Evolutionary conservation across 2,329 filamentous ascomycete species (phyloP), one percentile per base, ranked within the genome.

Genomic region (Epichloe sibirici): DNA sequence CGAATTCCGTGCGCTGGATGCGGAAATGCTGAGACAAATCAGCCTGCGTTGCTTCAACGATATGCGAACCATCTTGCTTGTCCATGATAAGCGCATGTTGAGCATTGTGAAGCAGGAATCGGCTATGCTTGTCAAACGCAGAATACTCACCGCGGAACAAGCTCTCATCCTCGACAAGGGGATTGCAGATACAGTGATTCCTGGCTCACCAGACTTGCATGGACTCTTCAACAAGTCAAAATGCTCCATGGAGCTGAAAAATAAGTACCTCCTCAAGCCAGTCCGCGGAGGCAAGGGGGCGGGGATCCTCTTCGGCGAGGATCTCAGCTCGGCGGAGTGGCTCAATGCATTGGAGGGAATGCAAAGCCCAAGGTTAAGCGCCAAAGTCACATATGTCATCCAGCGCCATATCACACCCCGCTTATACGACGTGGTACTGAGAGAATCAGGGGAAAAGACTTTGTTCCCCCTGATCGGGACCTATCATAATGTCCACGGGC

Each of bases 21-120:
- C 60, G 0, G 61, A 67, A 17, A 57, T 71, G 5, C 54, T 70
- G 6, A 65, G 63, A 0, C 63, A 71, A 44, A 35, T 72, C 23
- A 63, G 64, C 38, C 57, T 69, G 1, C 59, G 65, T 8, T 70
- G 69, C 49, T 66, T 70, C 51, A 72, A 72, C 43, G 69, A 72
- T 51, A 58, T 72, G 56, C 64, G 69, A 0, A 72, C 69, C 0
- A 59, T 72, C 5, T 56, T 71, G 9, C 55, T 73, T 1, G 64
- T 69, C 1, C 70, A 72, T 52, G 70, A 73, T 56, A 72, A 73
- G 54, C 65, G 70, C 3, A 70, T 72, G 66, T 57, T 72, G 1
- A 68, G 68, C 8, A 63, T 72, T 11, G 55, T 72, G 4, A 62
- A 57, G 37, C 63, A 69, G 48, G 68, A 72, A 51, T 52, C 69